Conservation (phyloP, 441 rosid genomes). For the Populus hybrid region DNA sequence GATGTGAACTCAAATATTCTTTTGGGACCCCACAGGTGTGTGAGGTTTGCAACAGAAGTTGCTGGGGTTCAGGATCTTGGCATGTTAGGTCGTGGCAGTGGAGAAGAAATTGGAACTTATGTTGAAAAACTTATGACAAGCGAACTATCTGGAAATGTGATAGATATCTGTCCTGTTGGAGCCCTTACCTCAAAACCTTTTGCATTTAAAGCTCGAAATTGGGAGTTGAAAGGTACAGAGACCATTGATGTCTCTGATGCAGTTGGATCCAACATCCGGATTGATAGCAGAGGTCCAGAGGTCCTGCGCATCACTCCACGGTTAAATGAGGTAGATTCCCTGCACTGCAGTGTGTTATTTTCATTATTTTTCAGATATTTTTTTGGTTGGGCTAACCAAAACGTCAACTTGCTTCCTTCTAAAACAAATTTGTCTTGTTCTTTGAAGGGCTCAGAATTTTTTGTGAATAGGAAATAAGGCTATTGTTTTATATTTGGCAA, state of each 20-base stretch:
- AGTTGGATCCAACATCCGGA: slow-evolving; percentile 90
- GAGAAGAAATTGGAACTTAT: slow-evolving; percentile 98
- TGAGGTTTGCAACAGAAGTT: slow-evolving; percentile 92
- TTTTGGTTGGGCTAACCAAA: slow-evolving; percentile 3
- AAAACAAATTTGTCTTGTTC: background rate
- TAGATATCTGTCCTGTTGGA: slow-evolving; percentile 96
- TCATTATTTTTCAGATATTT: background rate
- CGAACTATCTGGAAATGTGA: slow-evolving; percentile 97
- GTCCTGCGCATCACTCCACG: slow-evolving; percentile 89
- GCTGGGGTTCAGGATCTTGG: slow-evolving; percentile 99
- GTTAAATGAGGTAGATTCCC: slow-evolving; percentile 69
- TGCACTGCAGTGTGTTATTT: background rate
- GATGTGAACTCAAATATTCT: background rate
- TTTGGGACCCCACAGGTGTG: slow-evolving; percentile 59
- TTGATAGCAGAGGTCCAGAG: slow-evolving; percentile 98
- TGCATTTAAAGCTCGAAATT: slow-evolving; percentile 97
- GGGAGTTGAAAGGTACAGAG: slow-evolving; percentile 98
- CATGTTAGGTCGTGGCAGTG: slow-evolving; percentile 95
- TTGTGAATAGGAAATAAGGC: background rate
- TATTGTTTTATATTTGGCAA: background rate
- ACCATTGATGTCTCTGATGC: slow-evolving; percentile 94
- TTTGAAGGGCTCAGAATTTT: background rate
- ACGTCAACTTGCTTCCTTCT: background rate
- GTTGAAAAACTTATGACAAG: slow-evolving; percentile 98
- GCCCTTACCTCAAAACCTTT: slow-evolving; percentile 97